A percentile compares a stretch with the other conserved stretches of the same genome.
phyloP scores from a whole-genome alignment of 2,329 filamentous ascomycete genomes.

The Verticillium zaregamsianum region DNA sequence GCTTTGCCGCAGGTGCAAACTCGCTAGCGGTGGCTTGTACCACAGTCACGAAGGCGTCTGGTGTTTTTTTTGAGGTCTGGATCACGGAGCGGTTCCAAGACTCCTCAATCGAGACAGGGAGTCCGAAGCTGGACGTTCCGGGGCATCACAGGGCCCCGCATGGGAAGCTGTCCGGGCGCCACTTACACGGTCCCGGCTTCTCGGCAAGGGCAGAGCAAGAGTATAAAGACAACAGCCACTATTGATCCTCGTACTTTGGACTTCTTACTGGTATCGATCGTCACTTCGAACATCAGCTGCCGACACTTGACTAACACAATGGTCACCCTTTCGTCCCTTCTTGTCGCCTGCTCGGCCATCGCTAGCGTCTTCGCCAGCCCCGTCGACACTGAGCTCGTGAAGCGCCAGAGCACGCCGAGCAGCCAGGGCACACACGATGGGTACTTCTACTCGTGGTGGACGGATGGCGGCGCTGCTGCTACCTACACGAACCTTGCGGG shows the following conservation, averaged over 20 bases:
- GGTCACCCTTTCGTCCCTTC: background rate
- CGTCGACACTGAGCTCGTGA: conserved; percentile 5
- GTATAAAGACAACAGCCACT: background rate
- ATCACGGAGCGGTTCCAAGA: background rate
- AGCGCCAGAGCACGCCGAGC: conserved; percentile 26
- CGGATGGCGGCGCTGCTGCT: conserved; percentile 37
- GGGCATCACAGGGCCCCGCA: background rate
- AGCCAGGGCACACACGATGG: conserved; percentile 30
- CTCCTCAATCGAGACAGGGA: background rate
- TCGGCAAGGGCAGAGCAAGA: background rate
- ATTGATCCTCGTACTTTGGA: background rate
- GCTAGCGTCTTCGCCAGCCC: conserved; percentile 9
- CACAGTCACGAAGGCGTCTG: background rate
- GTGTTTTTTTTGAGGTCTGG: background rate
- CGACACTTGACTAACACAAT: background rate
- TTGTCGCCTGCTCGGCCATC: conserved; percentile 6
- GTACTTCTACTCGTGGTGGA: conserved; percentile 47
- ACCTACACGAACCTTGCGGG: conserved; percentile 35
- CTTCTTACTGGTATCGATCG: background rate
- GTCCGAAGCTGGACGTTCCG: background rate
- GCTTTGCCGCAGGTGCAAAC: background rate
- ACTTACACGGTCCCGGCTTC: background rate
- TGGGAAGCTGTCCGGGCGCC: background rate
- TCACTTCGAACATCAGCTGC: background rate
- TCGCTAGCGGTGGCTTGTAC: background rate